A percentile compares a stretch with the other conserved stretches of the same genome.
phyloP scores from a whole-genome alignment of 495 filamentous ascomycete genomes.

The Thermothielavioides terrestris region DNA sequence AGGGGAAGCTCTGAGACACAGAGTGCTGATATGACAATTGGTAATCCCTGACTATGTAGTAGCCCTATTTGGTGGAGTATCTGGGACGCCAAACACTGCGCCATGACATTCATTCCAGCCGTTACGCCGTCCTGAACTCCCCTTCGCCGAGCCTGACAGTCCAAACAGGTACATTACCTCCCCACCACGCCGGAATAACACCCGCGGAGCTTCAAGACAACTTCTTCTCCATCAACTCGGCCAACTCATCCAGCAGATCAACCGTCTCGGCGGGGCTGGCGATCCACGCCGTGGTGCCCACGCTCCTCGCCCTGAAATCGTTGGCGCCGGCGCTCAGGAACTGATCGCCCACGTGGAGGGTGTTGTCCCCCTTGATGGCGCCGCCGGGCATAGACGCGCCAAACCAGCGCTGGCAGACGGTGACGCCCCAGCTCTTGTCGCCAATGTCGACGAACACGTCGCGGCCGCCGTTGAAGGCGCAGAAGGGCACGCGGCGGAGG shows the following conservation, averaged over 20 bases:
- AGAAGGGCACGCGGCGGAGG: constrained; percentile 66
- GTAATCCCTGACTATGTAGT: too few species aligned
- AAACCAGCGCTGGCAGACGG: constrained; percentile 88
- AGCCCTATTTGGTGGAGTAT: too few species aligned
- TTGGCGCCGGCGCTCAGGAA: constrained; percentile 93
- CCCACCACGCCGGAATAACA: background rate
- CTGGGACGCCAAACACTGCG: background rate
- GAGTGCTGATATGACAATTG: too few species aligned
- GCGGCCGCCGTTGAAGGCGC: constrained; percentile 95
- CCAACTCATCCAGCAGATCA: constrained; percentile 74
- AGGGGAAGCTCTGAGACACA: too few species aligned
- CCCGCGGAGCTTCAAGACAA: constrained; percentile 6
- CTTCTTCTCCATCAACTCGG: constrained; percentile 46
- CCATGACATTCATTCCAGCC: background rate
- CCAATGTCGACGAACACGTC: constrained; percentile 99
- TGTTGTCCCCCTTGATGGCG: constrained; percentile 43
- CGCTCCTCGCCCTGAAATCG: constrained; percentile 77
- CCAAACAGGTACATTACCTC: too few species aligned
- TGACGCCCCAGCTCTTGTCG: constrained; percentile 92
- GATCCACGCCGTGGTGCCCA: constrained; percentile 76
- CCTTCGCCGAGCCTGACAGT: too few species aligned
- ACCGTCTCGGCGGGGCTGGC: constrained; percentile 87
- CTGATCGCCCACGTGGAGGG: constrained; percentile 88
- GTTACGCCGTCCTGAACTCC: background rate
- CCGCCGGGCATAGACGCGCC: constrained; percentile 34